Evolutionary conservation across 2,329 filamentous ascomycete species (phyloP).

Genomic region (Paraphoma chrysanthemicola): DNA sequence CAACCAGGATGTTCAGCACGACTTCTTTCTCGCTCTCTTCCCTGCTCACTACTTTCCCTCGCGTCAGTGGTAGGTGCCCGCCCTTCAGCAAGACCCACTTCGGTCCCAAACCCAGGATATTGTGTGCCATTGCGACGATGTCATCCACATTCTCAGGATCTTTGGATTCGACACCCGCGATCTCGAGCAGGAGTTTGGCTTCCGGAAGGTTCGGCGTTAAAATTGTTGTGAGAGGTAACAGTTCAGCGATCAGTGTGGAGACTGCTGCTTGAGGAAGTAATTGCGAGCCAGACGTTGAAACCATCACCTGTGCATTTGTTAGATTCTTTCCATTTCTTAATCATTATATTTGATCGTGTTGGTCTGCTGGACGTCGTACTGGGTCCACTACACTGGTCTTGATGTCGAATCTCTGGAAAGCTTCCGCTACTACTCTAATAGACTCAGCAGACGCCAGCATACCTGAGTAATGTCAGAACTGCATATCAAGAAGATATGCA

Average conservation of each 20-base stretch:
- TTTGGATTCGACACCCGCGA: conserved; percentile 53
- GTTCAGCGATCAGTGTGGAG: conserved; percentile 61
- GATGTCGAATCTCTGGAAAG: conserved; percentile 65
- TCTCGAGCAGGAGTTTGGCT: conserved; percentile 68
- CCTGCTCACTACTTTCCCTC: conserved; percentile 65
- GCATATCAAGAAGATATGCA: background rate
- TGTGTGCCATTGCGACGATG: conserved; percentile 71
- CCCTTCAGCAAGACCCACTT: conserved; percentile 88
- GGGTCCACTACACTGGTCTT: conserved; percentile 74
- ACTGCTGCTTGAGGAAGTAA: conserved; percentile 73
- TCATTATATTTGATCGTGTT: background rate
- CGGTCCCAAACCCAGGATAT: conserved; percentile 73
- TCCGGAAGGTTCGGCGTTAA: conserved; percentile 82
- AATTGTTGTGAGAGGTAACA: conserved; percentile 72
- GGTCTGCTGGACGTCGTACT: conserved; percentile 56
- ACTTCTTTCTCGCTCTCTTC: conserved; percentile 66
- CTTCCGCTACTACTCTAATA: conserved; percentile 71
- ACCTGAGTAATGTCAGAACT: conserved; percentile 57
- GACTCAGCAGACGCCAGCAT: conserved; percentile 81
- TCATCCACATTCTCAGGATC: conserved; percentile 67
- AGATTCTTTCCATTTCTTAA: background rate
- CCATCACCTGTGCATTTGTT: conserved; percentile 72
- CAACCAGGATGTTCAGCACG: conserved; percentile 80
- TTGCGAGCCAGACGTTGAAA: conserved; percentile 78
- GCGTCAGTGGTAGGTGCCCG: conserved; percentile 81